Base-by-base conservation (phyloP, 164 flowering plant genomes). In the Sedum album region DNA sequence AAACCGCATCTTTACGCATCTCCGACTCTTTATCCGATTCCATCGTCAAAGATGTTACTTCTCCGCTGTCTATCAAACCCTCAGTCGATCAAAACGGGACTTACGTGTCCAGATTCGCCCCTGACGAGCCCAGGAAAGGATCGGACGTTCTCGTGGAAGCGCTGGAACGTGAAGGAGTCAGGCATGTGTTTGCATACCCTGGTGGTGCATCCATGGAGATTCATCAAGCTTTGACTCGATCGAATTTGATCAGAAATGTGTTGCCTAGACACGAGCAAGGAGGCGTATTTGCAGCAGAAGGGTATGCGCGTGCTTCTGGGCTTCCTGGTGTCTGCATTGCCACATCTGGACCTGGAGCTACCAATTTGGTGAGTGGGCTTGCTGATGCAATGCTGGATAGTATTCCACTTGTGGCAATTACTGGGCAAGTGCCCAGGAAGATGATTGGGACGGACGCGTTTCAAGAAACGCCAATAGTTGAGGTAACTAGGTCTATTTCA, bases 341-440 rank as follows among this genome's bases (percentile, higher is more conserved):
- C 13, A 88, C 93, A 6, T 88, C 93, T 0, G 93, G 93, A 39
- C 93, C 93, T 6, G 93, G 93, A 1, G 93, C 93, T 25, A 86
- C 88, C 61, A 88, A 85, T 68, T 72, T 88, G 20, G 90, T 88
- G 46, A 80, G 88, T 35, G 93, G 93, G 17, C 83, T 88, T 1
- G 93, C 93, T 28, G 88, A 84, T 46, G 90, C 93, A 4, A 33
- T 82, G 68, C 84, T 84, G 26, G 93, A 88, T 64, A 84, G 88
- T 66, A 61, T 83, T 53, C 86, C 93, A 1, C 14, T 86, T 8
- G 84, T 86, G 6, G 90, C 93, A 20, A 80, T 88, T 31, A 86
- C 93, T 0, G 90, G 93, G 0, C 93, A 88, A 68, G 90, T 86
- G 5, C 89, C 88, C 0, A 75, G 86, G 5, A 66, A 83, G n/a